Conservation (phyloP, 139 green algal species). For the Bryopsis sp. region DNA sequence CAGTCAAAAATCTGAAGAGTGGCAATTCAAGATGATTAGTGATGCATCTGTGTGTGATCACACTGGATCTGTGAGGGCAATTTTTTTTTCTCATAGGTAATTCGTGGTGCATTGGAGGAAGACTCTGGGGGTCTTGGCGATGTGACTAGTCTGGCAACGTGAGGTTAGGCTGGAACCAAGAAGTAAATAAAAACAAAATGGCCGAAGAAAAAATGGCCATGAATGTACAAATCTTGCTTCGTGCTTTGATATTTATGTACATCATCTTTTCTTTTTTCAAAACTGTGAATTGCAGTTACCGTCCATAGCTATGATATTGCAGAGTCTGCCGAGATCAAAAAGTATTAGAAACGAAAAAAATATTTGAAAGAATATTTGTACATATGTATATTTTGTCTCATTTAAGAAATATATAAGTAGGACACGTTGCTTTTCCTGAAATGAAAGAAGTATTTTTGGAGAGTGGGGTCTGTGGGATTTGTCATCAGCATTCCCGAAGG, state of each 20-base stretch:
- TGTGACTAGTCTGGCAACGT: constrained; percentile 83
- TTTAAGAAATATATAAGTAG: not conserved
- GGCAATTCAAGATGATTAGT: not conserved
- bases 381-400: not conserved
- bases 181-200: no score
- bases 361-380: not conserved
- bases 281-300: no score
- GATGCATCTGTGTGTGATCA: not conserved
- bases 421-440: not conserved
- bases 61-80: not conserved
- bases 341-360: not conserved
- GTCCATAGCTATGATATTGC: no score
- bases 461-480: not conserved
- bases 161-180: no score
- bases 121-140: constrained; percentile 81
- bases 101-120: constrained; percentile 67
- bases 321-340: no score
- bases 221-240: constrained; percentile 15
- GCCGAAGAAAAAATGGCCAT: no score
- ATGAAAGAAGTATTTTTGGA: constrained; percentile 7
- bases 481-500: constrained; percentile 58
- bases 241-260: constrained; percentile 1
- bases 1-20: not conserved
- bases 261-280: not conserved
- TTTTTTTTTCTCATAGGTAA: constrained; percentile 25